Evolutionary conservation across 352 stramenopile species (phyloP).

Genomic region (Pythium oligandrum): DNA sequence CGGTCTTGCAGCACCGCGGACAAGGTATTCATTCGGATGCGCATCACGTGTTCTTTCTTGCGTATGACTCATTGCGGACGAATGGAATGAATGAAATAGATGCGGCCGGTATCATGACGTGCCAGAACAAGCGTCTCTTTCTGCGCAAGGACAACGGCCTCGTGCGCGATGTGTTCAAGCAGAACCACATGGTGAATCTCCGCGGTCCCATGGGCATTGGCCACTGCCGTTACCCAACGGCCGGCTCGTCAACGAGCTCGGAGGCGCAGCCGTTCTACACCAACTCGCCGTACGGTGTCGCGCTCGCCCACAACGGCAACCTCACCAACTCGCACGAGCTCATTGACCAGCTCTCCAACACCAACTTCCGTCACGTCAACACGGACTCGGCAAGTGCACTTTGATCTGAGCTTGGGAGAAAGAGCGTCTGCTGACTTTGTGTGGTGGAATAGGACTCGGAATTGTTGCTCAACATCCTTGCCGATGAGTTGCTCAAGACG

Average conservation of each 20-base stretch:
- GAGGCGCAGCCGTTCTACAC: constrained; percentile 99
- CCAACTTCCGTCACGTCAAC: constrained; percentile 96
- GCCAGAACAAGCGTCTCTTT: constrained; percentile 90
- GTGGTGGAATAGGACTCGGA: constrained; percentile 89
- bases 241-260: constrained; percentile 85
- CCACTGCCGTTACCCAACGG: constrained; percentile 98
- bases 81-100: constrained; percentile 24
- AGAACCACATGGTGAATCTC: constrained; percentile 97
- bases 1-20: constrained; percentile 97
- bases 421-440: neutral
- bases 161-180: constrained; percentile 98
- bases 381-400: constrained; percentile 86
- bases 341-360: constrained; percentile 87
- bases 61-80: neutral
- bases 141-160: constrained; percentile 98
- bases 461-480: constrained; percentile 98
- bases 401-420: neutral
- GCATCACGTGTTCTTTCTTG: neutral
- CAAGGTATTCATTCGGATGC: constrained; percentile 61
- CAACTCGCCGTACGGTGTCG: constrained; percentile 98
- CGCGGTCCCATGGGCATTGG: constrained; percentile 95
- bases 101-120: constrained; percentile 95
- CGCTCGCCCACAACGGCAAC: constrained; percentile 98
- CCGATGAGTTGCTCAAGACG: constrained; percentile 91
- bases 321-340: constrained; percentile 98